Conservation (phyloP, 495 filamentous ascomycete species). For the Aspergillus saccharolyticus region DNA sequence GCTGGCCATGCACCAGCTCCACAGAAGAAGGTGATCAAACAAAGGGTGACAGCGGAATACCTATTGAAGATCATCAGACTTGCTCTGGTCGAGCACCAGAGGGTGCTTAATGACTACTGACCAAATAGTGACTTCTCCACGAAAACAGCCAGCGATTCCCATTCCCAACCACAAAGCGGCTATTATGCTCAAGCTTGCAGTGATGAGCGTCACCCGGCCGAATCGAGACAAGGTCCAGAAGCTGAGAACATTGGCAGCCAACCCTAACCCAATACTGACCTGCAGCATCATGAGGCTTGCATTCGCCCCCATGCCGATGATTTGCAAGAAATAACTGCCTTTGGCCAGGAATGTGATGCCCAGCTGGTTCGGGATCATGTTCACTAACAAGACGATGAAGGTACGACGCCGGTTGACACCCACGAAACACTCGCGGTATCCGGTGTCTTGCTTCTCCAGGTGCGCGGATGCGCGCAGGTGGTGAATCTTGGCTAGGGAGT, state of each 20-base stretch:
- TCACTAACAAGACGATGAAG: conserved; percentile 40
- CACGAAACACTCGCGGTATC: conserved; percentile 39
- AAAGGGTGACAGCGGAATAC: conserved; percentile 28
- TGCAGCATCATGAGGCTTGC: conserved; percentile 31
- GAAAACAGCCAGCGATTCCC: conserved; percentile 32
- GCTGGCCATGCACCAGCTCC: conserved; percentile 33
- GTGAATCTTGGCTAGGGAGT: conserved; percentile 17
- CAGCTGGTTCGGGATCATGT: conserved; percentile 27
- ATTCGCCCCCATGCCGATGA: conserved; percentile 27
- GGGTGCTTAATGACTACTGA: conserved; percentile 8
- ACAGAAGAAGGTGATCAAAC: conserved; percentile 23
- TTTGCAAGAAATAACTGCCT: conserved; percentile 32
- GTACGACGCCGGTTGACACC: conserved; percentile 44
- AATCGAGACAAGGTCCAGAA: conserved; percentile 25
- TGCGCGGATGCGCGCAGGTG: conserved; percentile 21
- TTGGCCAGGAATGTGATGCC: conserved; percentile 29
- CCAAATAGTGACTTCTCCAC: conserved; percentile 25
- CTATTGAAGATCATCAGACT: conserved; percentile 11
- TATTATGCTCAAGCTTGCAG: conserved; percentile 13
- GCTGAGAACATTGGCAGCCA: conserved; percentile 28
- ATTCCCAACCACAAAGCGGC: conserved; percentile 27
- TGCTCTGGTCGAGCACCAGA: neutral
- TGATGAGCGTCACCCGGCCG: conserved; percentile 24
- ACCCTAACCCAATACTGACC: conserved; percentile 26
- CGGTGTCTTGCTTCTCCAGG: conserved; percentile 26